These are phyloP conservation scores for Lipomyces lipofer DNA, from an alignment of 805 yeast species.

Conservation along the genomic window DNA sequence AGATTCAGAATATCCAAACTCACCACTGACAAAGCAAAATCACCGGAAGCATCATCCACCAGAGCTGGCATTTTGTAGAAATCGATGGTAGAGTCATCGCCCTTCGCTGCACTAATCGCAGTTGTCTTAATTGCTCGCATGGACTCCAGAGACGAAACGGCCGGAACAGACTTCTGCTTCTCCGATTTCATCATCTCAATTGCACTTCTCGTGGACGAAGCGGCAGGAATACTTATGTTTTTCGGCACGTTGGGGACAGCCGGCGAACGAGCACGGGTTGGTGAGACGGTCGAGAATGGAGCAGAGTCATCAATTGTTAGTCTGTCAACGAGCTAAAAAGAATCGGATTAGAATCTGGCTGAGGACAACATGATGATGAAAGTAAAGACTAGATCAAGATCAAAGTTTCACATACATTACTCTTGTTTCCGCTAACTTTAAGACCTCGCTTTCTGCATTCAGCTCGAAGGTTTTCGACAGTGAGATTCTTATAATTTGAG, in stretches of 20 bases:
- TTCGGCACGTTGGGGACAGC: background rate
- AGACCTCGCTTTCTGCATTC: slow-evolving; percentile 32
- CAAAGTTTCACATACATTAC: slow-evolving; percentile 9
- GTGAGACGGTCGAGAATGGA: slow-evolving; percentile 17
- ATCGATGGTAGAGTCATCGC: slow-evolving; percentile 42
- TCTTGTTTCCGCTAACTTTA: slow-evolving; percentile 32
- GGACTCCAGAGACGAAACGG: background rate
- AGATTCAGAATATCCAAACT: slow-evolving; percentile 12
- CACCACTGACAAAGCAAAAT: slow-evolving; percentile 22
- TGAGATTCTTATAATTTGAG: slow-evolving; percentile 23
- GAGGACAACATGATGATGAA: background rate
- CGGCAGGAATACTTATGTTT: slow-evolving; percentile 9
- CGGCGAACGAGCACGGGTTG: background rate
- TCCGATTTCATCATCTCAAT: slow-evolving; percentile 3
- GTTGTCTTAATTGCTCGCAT: slow-evolving; percentile 26
- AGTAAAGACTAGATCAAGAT: background rate
- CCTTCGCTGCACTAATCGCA: slow-evolving; percentile 35
- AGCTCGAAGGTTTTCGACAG: slow-evolving; percentile 25
- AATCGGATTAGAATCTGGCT: background rate
- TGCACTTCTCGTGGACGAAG: slow-evolving; percentile 1
- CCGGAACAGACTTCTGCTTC: slow-evolving; percentile 1
- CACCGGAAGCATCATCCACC: background rate
- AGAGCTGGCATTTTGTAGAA: slow-evolving; percentile 39
- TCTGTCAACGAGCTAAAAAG: slow-evolving; percentile 29
- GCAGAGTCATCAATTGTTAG: slow-evolving; percentile 26